Evolutionary conservation across 2,329 filamentous ascomycete genomes (phyloP).

Genomic region (Rutstroemia sp.): DNA sequence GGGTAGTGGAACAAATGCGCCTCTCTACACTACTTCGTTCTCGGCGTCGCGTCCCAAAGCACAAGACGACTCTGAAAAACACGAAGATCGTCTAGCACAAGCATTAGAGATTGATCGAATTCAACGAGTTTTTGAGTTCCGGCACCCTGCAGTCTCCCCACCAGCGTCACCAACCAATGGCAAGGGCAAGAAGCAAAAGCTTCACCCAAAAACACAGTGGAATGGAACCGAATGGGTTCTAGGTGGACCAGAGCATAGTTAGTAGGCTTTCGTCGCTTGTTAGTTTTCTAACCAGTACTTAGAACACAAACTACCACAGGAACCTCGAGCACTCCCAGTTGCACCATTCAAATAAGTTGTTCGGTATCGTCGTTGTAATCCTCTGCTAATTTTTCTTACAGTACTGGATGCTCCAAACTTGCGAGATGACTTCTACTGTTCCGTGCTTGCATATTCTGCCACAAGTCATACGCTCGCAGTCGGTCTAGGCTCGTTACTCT

Average conservation of each 20-base stretch:
- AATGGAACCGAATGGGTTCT: constrained; percentile 26
- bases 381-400: constrained; percentile 38
- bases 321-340: constrained; percentile 48
- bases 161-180: constrained; percentile 21
- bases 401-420: constrained; percentile 83
- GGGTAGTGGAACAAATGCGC: constrained; percentile 67
- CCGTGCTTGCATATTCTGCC: constrained; percentile 75
- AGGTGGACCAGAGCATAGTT: constrained; percentile 18
- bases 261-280: not conserved
- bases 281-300: constrained; percentile 15
- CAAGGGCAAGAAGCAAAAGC: constrained; percentile 14
- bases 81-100: constrained; percentile 67
- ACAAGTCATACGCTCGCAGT: constrained; percentile 73
- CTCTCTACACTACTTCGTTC: constrained; percentile 50
- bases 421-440: constrained; percentile 96
- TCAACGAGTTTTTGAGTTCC: constrained; percentile 56
- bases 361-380: not conserved
- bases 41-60: constrained; percentile 34
- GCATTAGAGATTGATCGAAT: constrained; percentile 74
- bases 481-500: constrained; percentile 70
- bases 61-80: constrained; percentile 57
- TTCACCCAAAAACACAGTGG: constrained; percentile 29
- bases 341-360: constrained; percentile 67
- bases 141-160: constrained; percentile 21
- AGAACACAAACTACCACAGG: constrained; percentile 22